Base-by-base conservation (phyloP, 1,284 basidiomycete species). In the Trametes pubescens region DNA sequence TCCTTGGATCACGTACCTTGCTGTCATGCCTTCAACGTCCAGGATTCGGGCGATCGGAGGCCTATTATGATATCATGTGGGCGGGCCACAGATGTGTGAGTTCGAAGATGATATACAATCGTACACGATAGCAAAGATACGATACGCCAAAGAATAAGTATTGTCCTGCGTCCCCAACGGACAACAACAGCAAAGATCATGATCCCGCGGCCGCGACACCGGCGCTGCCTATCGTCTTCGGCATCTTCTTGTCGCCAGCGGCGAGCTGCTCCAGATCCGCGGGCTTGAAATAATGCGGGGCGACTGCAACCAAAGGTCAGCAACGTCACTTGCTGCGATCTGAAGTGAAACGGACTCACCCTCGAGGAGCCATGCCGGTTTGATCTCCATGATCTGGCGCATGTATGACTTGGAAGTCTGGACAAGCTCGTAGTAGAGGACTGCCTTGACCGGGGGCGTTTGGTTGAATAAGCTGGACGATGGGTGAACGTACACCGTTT, bases 381-480 rank as follows among this genome's bases (percentile, higher is more conserved):
- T 96, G 75, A 99, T 98, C 73, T 98, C 95, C 95, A 99, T 99
- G 47, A 96, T 86, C 84, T 98, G 96, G 82, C 91, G 82, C 86
- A 94, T 87, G 69, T 94, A 94, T 14, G 92, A 93, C 76, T 94
- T 94, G 29, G 89, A 89, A 5, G 93, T 94, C 89, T 92, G 91
- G 26, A 94, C 92, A 24, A 98, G 84, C 78, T 99, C 98, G 75
- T 98, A 99, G 79, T 98, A 99, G 62, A 98, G 78, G 34, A 99
- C 78, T 24, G 93, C 93, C 74, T 91, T 91, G 24, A 96, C 89
- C 0, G 96, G 98, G 0, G 98, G 98, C 70, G 98, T 95, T 74
- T 91, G 89, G 72, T 98, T 94, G 86, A 99, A 96, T 68, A 99
- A 80, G 75, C 94, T 92, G 6, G 95, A 97, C 2, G 95, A 97